These are phyloP conservation scores for Glycine soja DNA, from an alignment of 306 rosid species.

Conservation along the genomic window DNA sequence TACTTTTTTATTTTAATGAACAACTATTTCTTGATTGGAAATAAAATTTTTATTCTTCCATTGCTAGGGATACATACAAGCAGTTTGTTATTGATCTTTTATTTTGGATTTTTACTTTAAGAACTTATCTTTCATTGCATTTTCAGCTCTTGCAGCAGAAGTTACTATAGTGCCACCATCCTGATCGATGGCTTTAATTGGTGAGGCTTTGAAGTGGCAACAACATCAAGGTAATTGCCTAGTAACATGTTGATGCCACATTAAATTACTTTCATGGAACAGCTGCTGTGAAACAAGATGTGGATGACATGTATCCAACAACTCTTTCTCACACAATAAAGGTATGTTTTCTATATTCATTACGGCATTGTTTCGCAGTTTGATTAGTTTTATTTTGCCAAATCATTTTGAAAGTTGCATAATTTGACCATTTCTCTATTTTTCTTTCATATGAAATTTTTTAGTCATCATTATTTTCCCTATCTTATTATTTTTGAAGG, in stretches of 20 bases:
- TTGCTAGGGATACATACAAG: background rate
- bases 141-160: conserved; percentile 90
- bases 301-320: conserved; percentile 95
- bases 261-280: conserved; percentile 60
- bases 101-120: background rate
- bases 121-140: conserved; percentile 37
- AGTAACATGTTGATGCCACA: background rate
- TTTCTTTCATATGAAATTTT: background rate
- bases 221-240: conserved; percentile 85
- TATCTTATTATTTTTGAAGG: background rate
- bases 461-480: background rate
- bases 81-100: background rate
- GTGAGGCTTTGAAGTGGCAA: conserved; percentile 99
- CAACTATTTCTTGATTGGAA: background rate
- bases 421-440: conserved; percentile 30
- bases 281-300: conserved; percentile 99
- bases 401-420: conserved; percentile 3
- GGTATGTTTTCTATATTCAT: conserved; percentile 56
- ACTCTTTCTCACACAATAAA: conserved; percentile 90
- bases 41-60: background rate
- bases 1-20: conserved; percentile 23
- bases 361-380: conserved; percentile 6
- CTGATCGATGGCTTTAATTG: conserved; percentile 93
- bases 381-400: background rate
- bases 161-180: conserved; percentile 99